These are phyloP conservation scores for Rhypophila decipiens DNA, from an alignment of 495 filamentous ascomycete species.

Conservation along the genomic window DNA sequence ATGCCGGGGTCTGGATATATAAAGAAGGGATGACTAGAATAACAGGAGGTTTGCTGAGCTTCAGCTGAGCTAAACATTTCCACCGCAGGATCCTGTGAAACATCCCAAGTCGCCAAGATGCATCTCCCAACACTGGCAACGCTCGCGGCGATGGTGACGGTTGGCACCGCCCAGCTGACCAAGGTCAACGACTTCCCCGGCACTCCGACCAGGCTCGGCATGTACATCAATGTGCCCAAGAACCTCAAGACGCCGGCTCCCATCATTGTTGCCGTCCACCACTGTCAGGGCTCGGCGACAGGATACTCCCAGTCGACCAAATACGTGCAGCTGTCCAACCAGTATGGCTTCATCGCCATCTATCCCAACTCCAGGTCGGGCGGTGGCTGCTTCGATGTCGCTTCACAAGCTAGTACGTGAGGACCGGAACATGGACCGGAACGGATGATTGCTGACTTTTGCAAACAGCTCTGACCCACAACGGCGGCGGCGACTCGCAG, in stretches of 20 bases:
- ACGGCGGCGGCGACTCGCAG: slow-evolving; percentile 44
- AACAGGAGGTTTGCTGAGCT: neutral
- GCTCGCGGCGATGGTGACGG: slow-evolving; percentile 22
- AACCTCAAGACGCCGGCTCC: slow-evolving; percentile 45
- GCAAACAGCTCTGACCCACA: slow-evolving; percentile 28
- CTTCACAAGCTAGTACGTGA: slow-evolving; percentile 23
- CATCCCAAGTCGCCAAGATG: slow-evolving; percentile 19
- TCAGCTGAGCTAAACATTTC: neutral
- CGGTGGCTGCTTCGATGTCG: slow-evolving; percentile 45
- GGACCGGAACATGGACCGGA: neutral
- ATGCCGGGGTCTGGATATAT: neutral
- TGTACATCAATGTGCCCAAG: slow-evolving; percentile 51
- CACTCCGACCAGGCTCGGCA: slow-evolving; percentile 38
- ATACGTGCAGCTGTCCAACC: slow-evolving; percentile 37
- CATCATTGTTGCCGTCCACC: slow-evolving; percentile 52
- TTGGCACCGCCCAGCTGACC: slow-evolving; percentile 27
- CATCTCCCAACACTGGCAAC: slow-evolving; percentile 26
- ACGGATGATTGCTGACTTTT: neutral
- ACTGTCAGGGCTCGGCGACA: slow-evolving; percentile 46
- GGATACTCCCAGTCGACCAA: slow-evolving; percentile 42
- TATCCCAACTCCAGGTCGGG: slow-evolving; percentile 35
- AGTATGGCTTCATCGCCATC: slow-evolving; percentile 43
- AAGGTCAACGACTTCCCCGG: slow-evolving; percentile 36
- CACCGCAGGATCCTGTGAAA: neutral
- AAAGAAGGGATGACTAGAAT: too few relatives aligned